Percentiles rank a stretch among this genome's conserved stretches.
phyloP scores from a whole-genome alignment of 2,329 filamentous ascomycete genomes.

The Emmonsiellopsis sp. region DNA sequence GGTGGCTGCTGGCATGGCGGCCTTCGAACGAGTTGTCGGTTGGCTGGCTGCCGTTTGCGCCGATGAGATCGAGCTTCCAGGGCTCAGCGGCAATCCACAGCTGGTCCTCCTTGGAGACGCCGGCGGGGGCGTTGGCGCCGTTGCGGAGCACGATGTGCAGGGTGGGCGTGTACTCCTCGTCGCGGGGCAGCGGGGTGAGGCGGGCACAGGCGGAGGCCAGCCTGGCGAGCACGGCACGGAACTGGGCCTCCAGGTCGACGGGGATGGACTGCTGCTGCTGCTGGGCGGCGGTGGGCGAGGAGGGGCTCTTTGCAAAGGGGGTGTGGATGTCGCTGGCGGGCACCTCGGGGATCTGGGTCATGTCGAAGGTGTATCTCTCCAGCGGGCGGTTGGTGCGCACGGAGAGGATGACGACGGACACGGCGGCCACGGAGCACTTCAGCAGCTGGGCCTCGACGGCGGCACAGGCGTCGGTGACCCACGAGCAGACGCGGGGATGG shows the following conservation, averaged over 20 bases:
- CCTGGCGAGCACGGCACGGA: constrained; percentile 37
- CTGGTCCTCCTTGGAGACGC: constrained; percentile 41
- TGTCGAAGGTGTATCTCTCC: constrained; percentile 53
- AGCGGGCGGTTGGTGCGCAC: constrained; percentile 42
- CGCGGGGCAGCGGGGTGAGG: constrained; percentile 33
- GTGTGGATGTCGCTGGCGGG: constrained; percentile 38
- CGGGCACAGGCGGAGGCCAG: constrained; percentile 35
- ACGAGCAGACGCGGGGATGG: constrained; percentile 75
- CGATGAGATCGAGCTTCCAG: constrained; percentile 29
- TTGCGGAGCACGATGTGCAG: constrained; percentile 40
- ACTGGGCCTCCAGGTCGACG: constrained; percentile 40
- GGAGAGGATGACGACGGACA: constrained; percentile 49
- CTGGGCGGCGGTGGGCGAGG: constrained; percentile 8
- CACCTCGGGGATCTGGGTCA: constrained; percentile 47
- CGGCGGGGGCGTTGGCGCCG: constrained; percentile 37
- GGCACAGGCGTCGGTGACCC: constrained; percentile 71
- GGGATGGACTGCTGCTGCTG: constrained; percentile 5
- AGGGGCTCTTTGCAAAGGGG: constrained; percentile 35
- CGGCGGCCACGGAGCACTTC: constrained; percentile 44
- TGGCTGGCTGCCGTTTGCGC: constrained; percentile 12
- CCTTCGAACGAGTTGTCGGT: background rate
- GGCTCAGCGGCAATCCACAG: constrained; percentile 53
- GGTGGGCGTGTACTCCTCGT: constrained; percentile 41
- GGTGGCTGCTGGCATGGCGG: constrained; percentile 20
- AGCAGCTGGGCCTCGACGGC: constrained; percentile 63